Evolutionary conservation across 1,139 yeast species (phyloP).

Genomic region (Nadsonia commutata): DNA sequence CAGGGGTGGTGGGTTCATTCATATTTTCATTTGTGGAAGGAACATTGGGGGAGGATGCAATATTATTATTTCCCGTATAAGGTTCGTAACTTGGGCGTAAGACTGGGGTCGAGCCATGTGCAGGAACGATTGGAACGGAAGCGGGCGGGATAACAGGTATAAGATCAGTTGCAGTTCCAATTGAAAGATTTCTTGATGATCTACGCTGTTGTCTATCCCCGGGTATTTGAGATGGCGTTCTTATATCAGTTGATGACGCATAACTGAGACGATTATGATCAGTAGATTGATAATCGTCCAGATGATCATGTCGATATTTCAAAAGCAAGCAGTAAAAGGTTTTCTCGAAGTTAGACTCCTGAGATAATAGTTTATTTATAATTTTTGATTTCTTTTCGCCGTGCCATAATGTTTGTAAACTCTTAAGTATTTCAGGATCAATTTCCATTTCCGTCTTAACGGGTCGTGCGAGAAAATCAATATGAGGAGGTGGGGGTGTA

Average conservation of each 20-base stretch:
- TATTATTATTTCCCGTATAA: background rate
- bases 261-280: background rate
- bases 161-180: slow-evolving; percentile 3
- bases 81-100: too few relatives aligned
- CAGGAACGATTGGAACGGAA: slow-evolving; percentile 1
- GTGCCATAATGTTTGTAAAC: slow-evolving; percentile 80
- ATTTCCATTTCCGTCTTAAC: slow-evolving; percentile 42
- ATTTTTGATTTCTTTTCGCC: slow-evolving; percentile 58
- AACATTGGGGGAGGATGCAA: background rate
- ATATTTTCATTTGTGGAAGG: background rate
- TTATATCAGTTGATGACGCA: slow-evolving; percentile 3
- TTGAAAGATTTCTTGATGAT: background rate
- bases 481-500: slow-evolving; percentile 5
- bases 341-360: slow-evolving; percentile 66
- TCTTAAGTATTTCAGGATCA: slow-evolving; percentile 71
- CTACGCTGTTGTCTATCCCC: slow-evolving; percentile 5
- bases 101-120: slow-evolving; percentile 2
- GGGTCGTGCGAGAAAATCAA: slow-evolving; percentile 22
- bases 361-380: slow-evolving; percentile 41
- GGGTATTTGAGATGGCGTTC: slow-evolving; percentile 2
- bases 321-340: slow-evolving; percentile 72
- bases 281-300: slow-evolving; percentile 6
- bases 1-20: background rate
- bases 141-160: too few relatives aligned
- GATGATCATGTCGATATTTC: slow-evolving; percentile 73